These are phyloP conservation scores for Taiozyma sp. DNA, from an alignment of 1,139 yeast genomes.

Conservation along the genomic window DNA sequence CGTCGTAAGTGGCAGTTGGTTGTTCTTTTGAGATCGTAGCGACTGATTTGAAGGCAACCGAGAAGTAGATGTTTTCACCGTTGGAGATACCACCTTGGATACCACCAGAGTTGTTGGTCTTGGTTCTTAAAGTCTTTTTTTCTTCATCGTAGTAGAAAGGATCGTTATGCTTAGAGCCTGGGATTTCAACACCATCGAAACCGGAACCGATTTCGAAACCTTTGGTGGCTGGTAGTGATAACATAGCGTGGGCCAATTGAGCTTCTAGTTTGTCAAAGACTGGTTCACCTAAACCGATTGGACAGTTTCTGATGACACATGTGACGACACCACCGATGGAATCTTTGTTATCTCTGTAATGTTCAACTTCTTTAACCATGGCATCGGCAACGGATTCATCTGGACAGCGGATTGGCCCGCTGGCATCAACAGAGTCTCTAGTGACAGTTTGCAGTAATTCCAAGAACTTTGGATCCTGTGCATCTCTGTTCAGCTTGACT, in stretches of 20 bases:
- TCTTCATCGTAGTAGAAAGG: conserved; percentile 60
- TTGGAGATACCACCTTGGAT: conserved; percentile 97
- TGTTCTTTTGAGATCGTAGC: conserved; percentile 97
- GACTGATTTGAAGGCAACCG: conserved; percentile 96
- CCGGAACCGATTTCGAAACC: conserved; percentile 98
- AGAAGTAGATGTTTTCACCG: conserved; percentile 92
- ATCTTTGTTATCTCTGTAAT: conserved; percentile 82
- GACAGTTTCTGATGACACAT: conserved; percentile 91
- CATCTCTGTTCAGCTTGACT: conserved; percentile 69
- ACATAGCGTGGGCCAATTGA: conserved; percentile 92
- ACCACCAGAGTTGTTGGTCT: conserved; percentile 93
- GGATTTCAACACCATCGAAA: conserved; percentile 80
- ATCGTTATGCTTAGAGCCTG: conserved; percentile 94
- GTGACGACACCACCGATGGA: conserved; percentile 98
- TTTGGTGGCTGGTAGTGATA: conserved; percentile 95
- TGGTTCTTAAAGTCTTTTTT: conserved; percentile 65
- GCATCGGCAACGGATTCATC: conserved; percentile 63
- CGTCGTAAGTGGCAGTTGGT: conserved; percentile 81
- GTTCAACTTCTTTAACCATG: conserved; percentile 86
- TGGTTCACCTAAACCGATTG: conserved; percentile 95
- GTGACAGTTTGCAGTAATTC: conserved; percentile 69
- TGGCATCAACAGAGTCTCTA: conserved; percentile 80
- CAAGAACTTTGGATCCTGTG: conserved; percentile 60
- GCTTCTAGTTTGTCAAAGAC: conserved; percentile 97
- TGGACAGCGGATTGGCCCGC: conserved; percentile 94